Percentiles rank a stretch among this genome's conserved stretches.
Conservation (phyloP, 352 stramenopile genomes). For the Phytophthora melonis region DNA sequence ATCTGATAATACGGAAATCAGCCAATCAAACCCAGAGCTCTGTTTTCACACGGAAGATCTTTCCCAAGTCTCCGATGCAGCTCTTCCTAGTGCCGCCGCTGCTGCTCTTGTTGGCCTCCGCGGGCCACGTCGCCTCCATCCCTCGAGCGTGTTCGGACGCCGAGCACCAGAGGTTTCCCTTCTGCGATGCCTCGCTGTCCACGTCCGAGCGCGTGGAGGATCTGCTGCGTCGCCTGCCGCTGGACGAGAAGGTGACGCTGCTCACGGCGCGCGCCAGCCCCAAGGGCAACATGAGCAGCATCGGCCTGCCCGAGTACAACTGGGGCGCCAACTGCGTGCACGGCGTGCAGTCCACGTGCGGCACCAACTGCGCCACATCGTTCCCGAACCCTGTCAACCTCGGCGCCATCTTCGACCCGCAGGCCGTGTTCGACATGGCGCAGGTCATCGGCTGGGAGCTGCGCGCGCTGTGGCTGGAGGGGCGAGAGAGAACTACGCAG, state of each 20-base stretch:
- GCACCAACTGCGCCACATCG: slow-evolving; percentile 77
- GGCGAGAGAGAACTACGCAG: slow-evolving; percentile 65
- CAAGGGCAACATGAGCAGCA: slow-evolving; percentile 68
- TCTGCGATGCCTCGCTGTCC: slow-evolving; percentile 78
- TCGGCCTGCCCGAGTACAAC: slow-evolving; percentile 90
- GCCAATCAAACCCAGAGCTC: background rate
- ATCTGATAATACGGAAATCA: background rate
- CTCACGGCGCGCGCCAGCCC: slow-evolving; percentile 70
- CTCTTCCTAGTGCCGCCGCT: slow-evolving; percentile 8
- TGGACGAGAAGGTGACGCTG: slow-evolving; percentile 72
- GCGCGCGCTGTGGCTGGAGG: slow-evolving; percentile 77
- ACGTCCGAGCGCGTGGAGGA: slow-evolving; percentile 68
- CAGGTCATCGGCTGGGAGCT: slow-evolving; percentile 87
- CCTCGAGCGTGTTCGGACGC: slow-evolving; percentile 60
- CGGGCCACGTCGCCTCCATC: slow-evolving; percentile 37
- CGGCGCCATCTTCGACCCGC: slow-evolving; percentile 87
- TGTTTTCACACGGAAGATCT: background rate
- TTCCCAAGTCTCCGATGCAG: background rate
- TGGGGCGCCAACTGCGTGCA: slow-evolving; percentile 95
- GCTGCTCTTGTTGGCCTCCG: background rate
- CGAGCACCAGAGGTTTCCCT: slow-evolving; percentile 53
- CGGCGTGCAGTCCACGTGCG: slow-evolving; percentile 85
- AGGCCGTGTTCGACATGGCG: slow-evolving; percentile 79
- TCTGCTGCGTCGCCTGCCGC: slow-evolving; percentile 68
- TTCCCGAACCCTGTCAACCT: slow-evolving; percentile 93